Base-by-base conservation (phyloP, 2,329 filamentous ascomycete genomes). In the Xylariales sp. region DNA sequence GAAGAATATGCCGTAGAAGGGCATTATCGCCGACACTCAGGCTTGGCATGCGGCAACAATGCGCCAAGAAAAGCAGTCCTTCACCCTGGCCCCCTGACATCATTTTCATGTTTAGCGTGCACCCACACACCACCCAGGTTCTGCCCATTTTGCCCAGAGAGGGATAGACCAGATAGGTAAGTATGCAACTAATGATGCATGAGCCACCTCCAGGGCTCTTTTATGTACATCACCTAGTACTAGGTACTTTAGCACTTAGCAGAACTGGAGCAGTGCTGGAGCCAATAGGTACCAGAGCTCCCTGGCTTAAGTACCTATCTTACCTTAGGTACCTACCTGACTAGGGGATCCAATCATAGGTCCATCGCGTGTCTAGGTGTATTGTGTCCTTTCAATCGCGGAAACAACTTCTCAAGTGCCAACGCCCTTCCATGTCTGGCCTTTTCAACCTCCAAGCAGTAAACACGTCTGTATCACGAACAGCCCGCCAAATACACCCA, bases 341-440 rank as follows among this genome's bases (percentile, higher is more conserved):
- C 23, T 23, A 23, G 23, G 73, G 72, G 74, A 69, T 74, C 72
- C 80, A 81, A 80, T 81, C 73, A 78, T 72, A 77, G 72, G 75
- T 76, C 75, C 80, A 79, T 80, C 81, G 81, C 80, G 79, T 66
- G 62, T 66, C 41, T 61, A 62, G 58, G 55, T 73, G 67, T 68
- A 75, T 81, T 80, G 80, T 82, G 80, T 82, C 80, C 80, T 82
- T 77, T 77, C 68, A 71, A 30, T 36, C 53, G 41, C n/a, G 9
- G 56, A 55, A 49, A 54, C 65, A 59, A 59, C 46, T 49, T 64
- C 53, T 30, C 39, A 28, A 28, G 36, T 14, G 0, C 5, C n/a
- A 2, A 52, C 18, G 41, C 34, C 9, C 28, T 67, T 53, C 53
- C 46, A 41, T 28, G 18, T 50, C 30, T 49, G 23, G 69, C 62